Base-by-base conservation (phyloP, 106 monocot genomes). In the Allium cepa region DNA sequence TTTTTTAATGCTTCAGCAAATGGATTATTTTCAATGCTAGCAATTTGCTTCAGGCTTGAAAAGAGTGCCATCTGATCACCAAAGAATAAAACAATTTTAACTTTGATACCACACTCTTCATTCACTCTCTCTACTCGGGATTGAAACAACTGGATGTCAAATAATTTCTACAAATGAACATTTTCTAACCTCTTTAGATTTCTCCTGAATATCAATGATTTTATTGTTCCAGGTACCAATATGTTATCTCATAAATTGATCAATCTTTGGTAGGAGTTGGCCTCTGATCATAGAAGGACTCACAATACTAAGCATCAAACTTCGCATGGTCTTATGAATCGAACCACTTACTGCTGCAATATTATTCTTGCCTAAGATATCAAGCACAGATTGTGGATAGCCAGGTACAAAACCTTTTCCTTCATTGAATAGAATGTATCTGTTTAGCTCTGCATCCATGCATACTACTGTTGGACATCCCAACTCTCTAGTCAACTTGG, bases 361-460 rank as follows among this genome's bases (percentile, higher is more conserved):
- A 76, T 99, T 99, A 72, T 64, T 64, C n/a, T 65, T 71, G 10
- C 97, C 97, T 52, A 99, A 63, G 46, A 99, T 81, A 59, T 99
- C 84, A 5, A 89, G 66, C 97, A 99, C 92, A 50, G 97, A 87
- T 58, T 92, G 86, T 51, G 97, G 97, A 64, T 99, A 99, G 2
- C 92, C 97, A 68, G 97, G 92, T 50, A 99, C 71, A 50, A 99
- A 76, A 9, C 97, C 89, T 59, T 85, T 84, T 52, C 89, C 78
- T 73, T 99, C 97, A 56, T 81, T 99, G 81, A 92, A 76, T 17
- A 99, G 79, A 27, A 90, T 88, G 72, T 72, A 87, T 63, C 83
- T 83, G 81, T 99, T 99, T 36, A 92, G 50, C 47, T 92, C 97
- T 59, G 89, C 84, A 75, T 99, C 92, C 97, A 90, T 92, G 77